Base-by-base conservation (phyloP, 345 rosid genomes). In the Triadica sebifera region DNA sequence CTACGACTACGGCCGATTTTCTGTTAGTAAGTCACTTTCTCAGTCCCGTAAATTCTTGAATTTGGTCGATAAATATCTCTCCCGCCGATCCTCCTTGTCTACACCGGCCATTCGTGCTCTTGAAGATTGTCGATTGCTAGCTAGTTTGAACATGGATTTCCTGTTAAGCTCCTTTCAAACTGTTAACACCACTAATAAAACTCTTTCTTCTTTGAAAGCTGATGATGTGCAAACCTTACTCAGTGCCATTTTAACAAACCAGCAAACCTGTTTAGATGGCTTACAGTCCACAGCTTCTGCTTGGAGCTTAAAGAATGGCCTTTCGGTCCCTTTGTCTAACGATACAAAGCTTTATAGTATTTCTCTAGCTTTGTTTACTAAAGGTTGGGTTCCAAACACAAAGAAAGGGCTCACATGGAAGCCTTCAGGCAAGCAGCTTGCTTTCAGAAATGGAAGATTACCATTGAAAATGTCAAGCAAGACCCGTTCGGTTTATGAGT, bases 311-410 rank as follows among this genome's bases (percentile, higher is more conserved):
- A 80, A 70, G 74, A 84, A 85, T 56, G 94, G 88, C 24, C 65
- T 94, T 8, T 70, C 90, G 0, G 72, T 69, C 58, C 90, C 95
- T 65, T 50, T 92, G 1, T 77, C 86, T 0, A 89, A 85, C 64
- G 97, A 94, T 73, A 86, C 93, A 6, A 92, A 94, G 72, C 92
- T 94, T 19, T 87, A 80, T 58, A 88, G 93, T 47, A 90, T 89
- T 43, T 88, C 95, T 11, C 82, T 94, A 3, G 95, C 98, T 12
- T 72, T 94, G 25, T 86, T 92, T 70, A 83, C 90, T 6, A 85
- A 85, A 80, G 93, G 88, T 13, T 95, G 97, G 96, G 89, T 87
- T 59, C 96, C 97, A 3, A 86, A 80, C 78, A 79, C 49, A 55
- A 85, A 79, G 74, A 84, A 75, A 75, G 68, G 39, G 37, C 12